These are phyloP conservation scores for Oryza punctata DNA, from an alignment of 176 grass and related monocot genomes.

Conservation along the genomic window DNA sequence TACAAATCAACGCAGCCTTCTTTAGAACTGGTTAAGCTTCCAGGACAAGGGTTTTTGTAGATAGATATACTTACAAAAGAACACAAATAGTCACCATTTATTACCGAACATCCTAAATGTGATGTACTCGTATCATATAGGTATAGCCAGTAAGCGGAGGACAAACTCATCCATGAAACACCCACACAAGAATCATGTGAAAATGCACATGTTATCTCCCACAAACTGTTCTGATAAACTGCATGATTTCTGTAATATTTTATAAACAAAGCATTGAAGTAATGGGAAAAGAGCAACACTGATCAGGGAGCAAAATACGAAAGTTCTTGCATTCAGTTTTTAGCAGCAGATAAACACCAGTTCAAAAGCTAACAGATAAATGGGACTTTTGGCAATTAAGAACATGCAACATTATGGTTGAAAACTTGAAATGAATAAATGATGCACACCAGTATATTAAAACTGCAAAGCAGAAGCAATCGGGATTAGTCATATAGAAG, in stretches of 20 bases:
- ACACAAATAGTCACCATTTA: too few species aligned
- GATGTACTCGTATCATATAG: too few species aligned
- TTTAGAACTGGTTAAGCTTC: neutral
- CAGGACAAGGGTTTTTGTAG: neutral
- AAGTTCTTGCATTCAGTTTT: neutral
- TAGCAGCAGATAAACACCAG: neutral
- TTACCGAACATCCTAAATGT: too few species aligned
- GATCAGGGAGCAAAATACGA: neutral
- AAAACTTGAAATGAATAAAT: conserved; percentile 10
- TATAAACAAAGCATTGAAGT: neutral
- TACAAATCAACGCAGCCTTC: neutral
- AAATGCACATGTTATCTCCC: neutral
- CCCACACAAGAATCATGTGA: neutral
- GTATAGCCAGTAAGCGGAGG: too few species aligned
- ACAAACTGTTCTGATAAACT: neutral
- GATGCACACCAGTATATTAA: neutral
- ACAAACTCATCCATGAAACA: neutral
- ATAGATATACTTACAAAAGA: neutral
- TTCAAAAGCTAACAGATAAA: neutral
- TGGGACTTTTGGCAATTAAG: neutral
- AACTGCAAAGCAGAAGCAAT: neutral
- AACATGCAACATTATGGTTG: neutral
- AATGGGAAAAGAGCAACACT: neutral
- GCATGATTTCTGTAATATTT: neutral
- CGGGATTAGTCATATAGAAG: neutral